Base-by-base conservation (phyloP, 345 rosid species). In the Eucalyptus marginata region DNA sequence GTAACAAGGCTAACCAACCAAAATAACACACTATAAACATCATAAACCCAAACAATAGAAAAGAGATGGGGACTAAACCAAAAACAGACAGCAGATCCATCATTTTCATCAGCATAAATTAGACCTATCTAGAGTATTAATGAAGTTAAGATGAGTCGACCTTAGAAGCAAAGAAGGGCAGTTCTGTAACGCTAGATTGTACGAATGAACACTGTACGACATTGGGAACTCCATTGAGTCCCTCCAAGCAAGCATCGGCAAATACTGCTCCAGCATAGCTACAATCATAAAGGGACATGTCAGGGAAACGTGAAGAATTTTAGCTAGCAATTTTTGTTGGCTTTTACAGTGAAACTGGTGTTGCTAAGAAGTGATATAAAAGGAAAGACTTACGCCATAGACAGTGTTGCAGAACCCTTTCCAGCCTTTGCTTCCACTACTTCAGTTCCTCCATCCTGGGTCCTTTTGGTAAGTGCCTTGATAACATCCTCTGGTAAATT, bases 361-460 rank as follows among this genome's bases (percentile, higher is more conserved):
- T 31, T 86, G 87, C 11, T 8, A 52, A 40, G 17, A 86, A 50
- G 43, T 50, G 13, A 51, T 52, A 51, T 86, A 52, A 36, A 58
- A 46, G 59, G 49, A 7, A 88, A 88, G 20, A 93, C 98, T 93
- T 94, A 97, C 98, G 98, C 99, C 98, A 97, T 95, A 80, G 98
- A 97, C 89, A 95, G 91, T 46, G 97, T 97, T 27, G 99, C 97
- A 56, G 98, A 97, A 90, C 98, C 99, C 91, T 96, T 96, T 91
- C 97, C 99, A 90, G 97, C 98, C 95, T 96, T 97, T 22, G 97
- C 99, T 90, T 97, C 96, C 87, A 95, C 98, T 84, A 97, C 98
- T 89, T 97, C 95, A n/a, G 98, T 97, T 81, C 98, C 99, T 89
- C 98, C 97, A 87, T 96, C 98, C 92, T 97, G 99, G 3, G 97